Evolutionary conservation across 192 early-diverging fungal species (phyloP).

Genomic region (Coemansia sp.): DNA sequence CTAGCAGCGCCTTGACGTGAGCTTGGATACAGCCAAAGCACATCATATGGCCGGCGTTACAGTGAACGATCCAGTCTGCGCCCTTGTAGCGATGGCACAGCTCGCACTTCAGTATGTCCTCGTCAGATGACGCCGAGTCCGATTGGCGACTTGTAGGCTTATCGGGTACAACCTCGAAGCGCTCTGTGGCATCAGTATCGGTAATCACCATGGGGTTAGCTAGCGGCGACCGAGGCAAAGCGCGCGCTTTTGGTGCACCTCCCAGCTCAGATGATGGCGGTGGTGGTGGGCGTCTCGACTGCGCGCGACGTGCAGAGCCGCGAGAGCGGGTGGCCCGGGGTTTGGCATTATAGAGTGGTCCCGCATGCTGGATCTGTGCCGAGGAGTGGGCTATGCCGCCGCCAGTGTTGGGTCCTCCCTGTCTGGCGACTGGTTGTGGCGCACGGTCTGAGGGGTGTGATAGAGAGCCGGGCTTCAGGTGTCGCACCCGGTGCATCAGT

Average conservation of each 20-base stretch:
- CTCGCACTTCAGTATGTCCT: slow-evolving; percentile 34
- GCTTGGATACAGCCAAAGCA: slow-evolving; percentile 52
- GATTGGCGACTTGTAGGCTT: not conserved
- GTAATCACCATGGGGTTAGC: slow-evolving; percentile 31
- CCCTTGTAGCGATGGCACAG: slow-evolving; percentile 36
- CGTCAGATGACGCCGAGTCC: slow-evolving; percentile 25
- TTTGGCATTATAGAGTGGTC: not conserved
- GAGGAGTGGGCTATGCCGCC: slow-evolving; percentile 9
- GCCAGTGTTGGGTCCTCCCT: not conserved
- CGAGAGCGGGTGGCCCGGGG: not conserved
- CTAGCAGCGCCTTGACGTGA: slow-evolving; percentile 31
- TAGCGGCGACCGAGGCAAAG: slow-evolving; percentile 50
- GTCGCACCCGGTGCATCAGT: slow-evolving; percentile 42
- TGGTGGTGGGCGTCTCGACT: slow-evolving; percentile 11
- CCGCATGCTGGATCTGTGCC: slow-evolving; percentile 6
- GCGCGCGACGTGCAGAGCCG: not conserved
- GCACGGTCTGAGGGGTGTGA: slow-evolving; percentile 4
- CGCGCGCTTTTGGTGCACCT: slow-evolving; percentile 22
- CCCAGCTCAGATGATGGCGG: not conserved
- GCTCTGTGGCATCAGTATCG: not conserved
- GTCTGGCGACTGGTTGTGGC: not conserved
- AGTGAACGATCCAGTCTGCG: slow-evolving; percentile 38
- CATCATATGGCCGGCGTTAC: slow-evolving; percentile 27
- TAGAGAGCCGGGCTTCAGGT: slow-evolving; percentile 14
- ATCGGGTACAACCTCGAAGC: not conserved